Base-by-base conservation (phyloP, 2,329 filamentous ascomycete species). In the Cladosporium cucumerinum region DNA sequence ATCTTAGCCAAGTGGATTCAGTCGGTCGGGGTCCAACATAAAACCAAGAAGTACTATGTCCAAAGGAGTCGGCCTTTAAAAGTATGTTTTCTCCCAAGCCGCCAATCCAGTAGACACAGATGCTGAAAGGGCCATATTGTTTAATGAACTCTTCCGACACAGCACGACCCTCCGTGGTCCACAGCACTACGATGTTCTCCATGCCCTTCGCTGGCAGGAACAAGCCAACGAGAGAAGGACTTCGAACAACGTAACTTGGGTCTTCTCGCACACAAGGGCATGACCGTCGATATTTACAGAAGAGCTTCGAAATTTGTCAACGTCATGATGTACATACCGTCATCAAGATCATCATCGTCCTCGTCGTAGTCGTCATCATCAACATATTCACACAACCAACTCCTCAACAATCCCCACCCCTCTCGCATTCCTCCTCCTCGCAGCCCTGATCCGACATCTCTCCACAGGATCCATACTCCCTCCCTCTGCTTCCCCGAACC, bases 341-440 rank as follows among this genome's bases (percentile, higher is more conserved):
- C 39, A 12, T 46, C 36, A 39, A 18, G 5, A 6, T 39, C n/a
- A 16, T 46, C 39, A 16, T 46, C n/a, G 36, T 46, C n/a, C 6
- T 46, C 39, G 18, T 43, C 36, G 3, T 43, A 1, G 18, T 43
- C 36, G 5, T 46, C n/a, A 46, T 46, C 6, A 21, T 26, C 25
- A 32, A 32, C 7, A 1, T 54, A 32, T 54, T 54, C 43, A 64
- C 28, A 64, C 55, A 18, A 59, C 21, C 34, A 52, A 51, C 61
- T 57, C 55, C 23, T 52, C 62, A 10, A 51, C 62, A 11, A 43
- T 36, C 14, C 34, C 54, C 14, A 5, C 30, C 23, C 25, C n/a
- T 48, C 28, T 52, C n/a, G 39, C 28, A 18, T 30, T 36, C 34
- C 55, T 59, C 16, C 52, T 64, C 55, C 54, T 49, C 28, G n/a